These are phyloP conservation scores for Gracilaria domingensis DNA, from an alignment of 23 red algal genomes.

Conservation along the genomic window DNA sequence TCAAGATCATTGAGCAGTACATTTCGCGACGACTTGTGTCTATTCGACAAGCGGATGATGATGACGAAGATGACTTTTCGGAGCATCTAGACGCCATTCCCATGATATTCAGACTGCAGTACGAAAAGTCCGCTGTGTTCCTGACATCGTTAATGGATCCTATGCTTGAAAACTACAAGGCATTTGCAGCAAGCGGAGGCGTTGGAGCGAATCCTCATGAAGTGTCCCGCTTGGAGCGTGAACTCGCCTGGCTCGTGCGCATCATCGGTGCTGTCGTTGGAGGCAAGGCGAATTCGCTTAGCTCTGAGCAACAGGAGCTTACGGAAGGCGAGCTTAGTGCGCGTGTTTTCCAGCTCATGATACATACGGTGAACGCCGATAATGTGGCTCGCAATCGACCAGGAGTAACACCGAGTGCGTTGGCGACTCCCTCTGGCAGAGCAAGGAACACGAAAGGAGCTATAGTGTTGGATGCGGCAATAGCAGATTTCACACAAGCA, in stretches of 20 bases:
- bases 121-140: conserved; percentile 82
- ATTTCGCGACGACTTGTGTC: conserved; percentile 68
- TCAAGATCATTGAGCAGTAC: conserved; percentile 84
- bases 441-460: conserved; percentile 68
- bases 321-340: conserved; percentile 85
- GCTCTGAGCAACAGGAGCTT: conserved; percentile 80
- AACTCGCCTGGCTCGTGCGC: conserved; percentile 81
- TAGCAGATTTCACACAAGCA: conserved; percentile 85
- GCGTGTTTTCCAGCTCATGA: conserved; percentile 89
- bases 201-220: conserved; percentile 66
- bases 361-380: conserved; percentile 80
- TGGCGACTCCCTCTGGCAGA: conserved; percentile 65
- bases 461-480: conserved; percentile 76
- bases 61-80: conserved; percentile 77
- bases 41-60: conserved; percentile 60
- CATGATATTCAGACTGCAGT: conserved; percentile 81
- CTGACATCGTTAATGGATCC: conserved; percentile 75
- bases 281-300: conserved; percentile 62
- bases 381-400: conserved; percentile 42
- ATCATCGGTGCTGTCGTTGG: conserved; percentile 72
- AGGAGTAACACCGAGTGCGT: conserved; percentile 18
- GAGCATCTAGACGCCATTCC: conserved; percentile 88
- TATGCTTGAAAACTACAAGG: conserved; percentile 83
- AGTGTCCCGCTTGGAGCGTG: conserved; percentile 71
- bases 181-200: conserved; percentile 71